Percentiles rank a stretch among this genome's conserved stretches.
phyloP scores from a whole-genome alignment of 23 red algal genomes.

The Agarophyton chilense region DNA sequence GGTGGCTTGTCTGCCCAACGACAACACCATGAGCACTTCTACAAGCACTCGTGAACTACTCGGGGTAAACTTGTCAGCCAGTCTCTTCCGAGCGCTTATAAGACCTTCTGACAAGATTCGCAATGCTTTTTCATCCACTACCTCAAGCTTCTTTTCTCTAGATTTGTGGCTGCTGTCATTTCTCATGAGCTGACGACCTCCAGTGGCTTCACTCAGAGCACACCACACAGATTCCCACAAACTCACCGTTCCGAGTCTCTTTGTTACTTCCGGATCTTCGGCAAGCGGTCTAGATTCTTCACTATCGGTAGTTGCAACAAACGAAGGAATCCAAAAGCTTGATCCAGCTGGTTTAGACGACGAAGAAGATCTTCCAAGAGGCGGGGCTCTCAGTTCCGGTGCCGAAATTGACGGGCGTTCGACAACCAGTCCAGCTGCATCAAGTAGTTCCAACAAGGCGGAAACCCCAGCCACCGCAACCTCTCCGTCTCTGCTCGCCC shows the following conservation, averaged over 20 bases:
- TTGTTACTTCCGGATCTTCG: constrained; percentile 10
- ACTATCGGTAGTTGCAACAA: not conserved
- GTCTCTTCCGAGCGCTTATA: constrained; percentile 1
- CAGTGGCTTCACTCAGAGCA: constrained; percentile 46
- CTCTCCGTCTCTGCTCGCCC: constrained; percentile 40
- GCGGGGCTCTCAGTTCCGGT: not conserved
- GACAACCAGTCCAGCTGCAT: constrained; percentile 61
- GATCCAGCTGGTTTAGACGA: not conserved
- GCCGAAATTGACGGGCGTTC: constrained; percentile 15
- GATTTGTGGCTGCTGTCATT: not conserved
- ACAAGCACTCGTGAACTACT: constrained; percentile 33
- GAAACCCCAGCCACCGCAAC: constrained; percentile 73
- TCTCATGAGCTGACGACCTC: constrained; percentile 11
- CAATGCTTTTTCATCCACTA: constrained; percentile 66
- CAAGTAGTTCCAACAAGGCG: constrained; percentile 71
- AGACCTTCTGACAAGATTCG: constrained; percentile 50
- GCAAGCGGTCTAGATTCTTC: not conserved
- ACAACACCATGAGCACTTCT: constrained; percentile 19
- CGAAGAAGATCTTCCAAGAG: not conserved
- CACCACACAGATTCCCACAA: constrained; percentile 66
- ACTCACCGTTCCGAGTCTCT: constrained; percentile 17
- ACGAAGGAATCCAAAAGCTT: constrained; percentile 25
- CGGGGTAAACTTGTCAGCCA: constrained; percentile 51
- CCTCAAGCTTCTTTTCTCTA: constrained; percentile 22
- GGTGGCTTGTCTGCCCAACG: not conserved